Base-by-base conservation (phyloP, 805 yeast species). In the Candida rishiriensis region DNA sequence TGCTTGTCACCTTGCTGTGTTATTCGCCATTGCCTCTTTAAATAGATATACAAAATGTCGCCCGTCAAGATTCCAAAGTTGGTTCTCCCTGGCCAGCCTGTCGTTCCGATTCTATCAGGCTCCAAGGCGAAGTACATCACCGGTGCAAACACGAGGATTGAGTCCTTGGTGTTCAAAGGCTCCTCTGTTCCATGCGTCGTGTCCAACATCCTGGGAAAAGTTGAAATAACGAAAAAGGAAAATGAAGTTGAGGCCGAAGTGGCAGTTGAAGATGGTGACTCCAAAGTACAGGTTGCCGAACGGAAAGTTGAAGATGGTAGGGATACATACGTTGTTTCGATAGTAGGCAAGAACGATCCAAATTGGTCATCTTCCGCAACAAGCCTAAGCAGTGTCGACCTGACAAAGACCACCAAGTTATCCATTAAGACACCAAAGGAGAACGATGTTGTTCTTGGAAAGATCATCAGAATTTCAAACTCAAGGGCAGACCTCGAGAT, bases 401-500 rank as follows among this genome's bases (percentile, higher is more conserved):
- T 28, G 21, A 36, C 9, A 18, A 40, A 40, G 6, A 39, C 44
- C 12, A 43, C 46, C 2, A 51, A 53, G 29, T 33, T 51, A 33
- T 44, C 59, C 14, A 43, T 61, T 73, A 74, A 75, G 48, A 65
- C 90, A 43, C 98, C 98, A 8, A 78, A 80, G 49, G 96, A 88
- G 51, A 85, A 86, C 28, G 97, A 91, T 61, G 63, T 82, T 18
- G 97, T 93, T 2, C 66, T 91, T 16, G 88, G 88, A 1, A 72
- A 81, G 43, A 85, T 93, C 18, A 79, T 83, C 21, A 76, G 82
- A 53, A 72, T 90, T 33, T 75, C 81, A 9, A 66, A 72, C 34
- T 78, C 75, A 44, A 90, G 90, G 61, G 95, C 89, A 2, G 73
- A 73, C 55, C 83, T 88, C 36, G 97, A 89, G 53, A 86, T 93